Percentiles rank a stretch among this genome's conserved stretches.
Evolutionary conservation across 2,329 filamentous ascomycete genomes (phyloP).

Genomic region (Didymella sp.): DNA sequence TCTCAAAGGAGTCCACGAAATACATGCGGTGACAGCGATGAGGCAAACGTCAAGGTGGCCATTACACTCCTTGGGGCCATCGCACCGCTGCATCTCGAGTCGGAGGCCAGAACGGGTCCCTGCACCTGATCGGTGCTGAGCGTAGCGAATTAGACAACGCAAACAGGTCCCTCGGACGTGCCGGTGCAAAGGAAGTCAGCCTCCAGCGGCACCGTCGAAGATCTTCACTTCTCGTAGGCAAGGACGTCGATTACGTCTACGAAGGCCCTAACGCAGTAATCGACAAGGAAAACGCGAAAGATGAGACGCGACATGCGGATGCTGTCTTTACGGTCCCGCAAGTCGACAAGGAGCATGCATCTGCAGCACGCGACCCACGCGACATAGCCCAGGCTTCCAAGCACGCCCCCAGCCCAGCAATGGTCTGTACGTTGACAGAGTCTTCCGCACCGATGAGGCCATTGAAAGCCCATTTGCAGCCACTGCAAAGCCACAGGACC

Average conservation of each 20-base stretch:
- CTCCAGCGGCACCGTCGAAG: background rate
- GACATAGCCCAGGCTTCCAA: background rate
- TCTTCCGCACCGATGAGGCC: background rate
- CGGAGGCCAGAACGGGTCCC: background rate
- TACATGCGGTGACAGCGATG: background rate
- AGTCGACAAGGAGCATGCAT: background rate
- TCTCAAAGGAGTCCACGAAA: background rate
- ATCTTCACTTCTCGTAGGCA: background rate
- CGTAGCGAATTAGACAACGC: background rate
- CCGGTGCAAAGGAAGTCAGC: background rate
- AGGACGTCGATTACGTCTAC: background rate
- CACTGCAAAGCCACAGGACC: background rate
- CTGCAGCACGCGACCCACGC: background rate
- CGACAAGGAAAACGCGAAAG: background rate
- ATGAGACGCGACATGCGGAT: background rate
- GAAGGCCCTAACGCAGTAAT: background rate
- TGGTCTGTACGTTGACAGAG: background rate
- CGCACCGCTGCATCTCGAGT: background rate
- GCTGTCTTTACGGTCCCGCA: background rate
- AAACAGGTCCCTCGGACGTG: background rate
- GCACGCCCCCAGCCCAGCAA: background rate
- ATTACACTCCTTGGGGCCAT: background rate
- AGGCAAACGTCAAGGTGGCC: background rate
- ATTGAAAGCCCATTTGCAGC: background rate
- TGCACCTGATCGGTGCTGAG: background rate